Conservation (phyloP, 352 stramenopile genomes). For the Globisporangium paroecandrum region DNA sequence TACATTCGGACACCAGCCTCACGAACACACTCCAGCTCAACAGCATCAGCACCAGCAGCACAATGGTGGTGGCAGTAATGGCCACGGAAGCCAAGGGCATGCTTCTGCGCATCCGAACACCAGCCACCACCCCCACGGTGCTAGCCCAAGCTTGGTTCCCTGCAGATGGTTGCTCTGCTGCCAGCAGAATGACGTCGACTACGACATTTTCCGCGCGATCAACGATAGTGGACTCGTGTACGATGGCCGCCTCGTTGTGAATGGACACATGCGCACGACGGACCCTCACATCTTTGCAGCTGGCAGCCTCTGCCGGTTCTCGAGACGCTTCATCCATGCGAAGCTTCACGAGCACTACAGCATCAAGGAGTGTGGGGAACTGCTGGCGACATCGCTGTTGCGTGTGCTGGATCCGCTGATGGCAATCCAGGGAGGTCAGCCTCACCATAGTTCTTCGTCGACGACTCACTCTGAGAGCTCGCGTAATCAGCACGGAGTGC, state of each 20-base stretch:
- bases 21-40: background rate
- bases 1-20: background rate
- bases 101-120: background rate
- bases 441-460: background rate
- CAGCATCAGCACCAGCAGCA: background rate
- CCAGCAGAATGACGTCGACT: conserved; percentile 81
- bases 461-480: background rate
- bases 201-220: conserved; percentile 86
- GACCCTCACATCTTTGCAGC: conserved; percentile 74
- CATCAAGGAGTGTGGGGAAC: conserved; percentile 67
- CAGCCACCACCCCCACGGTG: conserved; percentile 8
- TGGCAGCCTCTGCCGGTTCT: conserved; percentile 77
- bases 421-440: background rate
- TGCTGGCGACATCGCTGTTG: conserved; percentile 63
- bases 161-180: conserved; percentile 83
- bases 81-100: background rate
- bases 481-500: background rate
- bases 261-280: conserved; percentile 80
- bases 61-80: too few relatives aligned
- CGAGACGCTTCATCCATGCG: conserved; percentile 67
- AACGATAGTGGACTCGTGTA: conserved; percentile 92
- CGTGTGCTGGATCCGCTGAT: conserved; percentile 61
- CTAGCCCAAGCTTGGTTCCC: conserved; percentile 24
- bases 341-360: conserved; percentile 81
- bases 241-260: conserved; percentile 89